Evolutionary conservation across 1,139 yeast genomes (phyloP).

Genomic region (Casaregolazyma lundiana): DNA sequence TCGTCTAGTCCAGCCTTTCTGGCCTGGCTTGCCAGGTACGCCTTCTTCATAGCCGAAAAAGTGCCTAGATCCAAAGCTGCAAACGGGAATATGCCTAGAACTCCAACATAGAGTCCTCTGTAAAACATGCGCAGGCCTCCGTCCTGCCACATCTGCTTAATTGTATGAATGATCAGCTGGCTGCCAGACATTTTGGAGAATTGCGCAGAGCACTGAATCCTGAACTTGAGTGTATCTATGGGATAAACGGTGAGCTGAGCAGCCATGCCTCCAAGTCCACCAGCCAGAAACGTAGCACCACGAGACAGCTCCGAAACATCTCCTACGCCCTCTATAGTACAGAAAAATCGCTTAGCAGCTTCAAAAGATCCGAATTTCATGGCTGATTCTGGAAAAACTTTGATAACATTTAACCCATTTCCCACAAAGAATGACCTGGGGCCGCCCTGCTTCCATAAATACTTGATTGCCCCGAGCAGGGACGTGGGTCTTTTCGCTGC

Average conservation of each 20-base stretch:
- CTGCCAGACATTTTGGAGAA: slow-evolving; percentile 48
- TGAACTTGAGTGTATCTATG: slow-evolving; percentile 87
- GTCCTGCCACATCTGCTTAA: slow-evolving; percentile 67
- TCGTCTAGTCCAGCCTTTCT: slow-evolving; percentile 44
- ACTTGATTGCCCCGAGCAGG: slow-evolving; percentile 59
- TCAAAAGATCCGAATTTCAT: slow-evolving; percentile 97
- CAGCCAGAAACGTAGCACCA: slow-evolving; percentile 78
- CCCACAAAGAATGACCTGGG: slow-evolving; percentile 85
- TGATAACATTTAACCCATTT: slow-evolving; percentile 86
- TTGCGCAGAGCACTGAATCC: slow-evolving; percentile 37
- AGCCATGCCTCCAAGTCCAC: slow-evolving; percentile 93
- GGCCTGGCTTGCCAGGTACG: slow-evolving; percentile 66
- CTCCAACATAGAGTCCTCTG: slow-evolving; percentile 82
- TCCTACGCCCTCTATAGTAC: slow-evolving; percentile 70
- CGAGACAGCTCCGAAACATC: slow-evolving; percentile 72
- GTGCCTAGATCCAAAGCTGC: slow-evolving; percentile 96
- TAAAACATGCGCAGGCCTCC: slow-evolving; percentile 80
- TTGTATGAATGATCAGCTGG: slow-evolving; percentile 58
- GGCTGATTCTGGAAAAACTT: slow-evolving; percentile 96
- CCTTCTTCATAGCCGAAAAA: slow-evolving; percentile 76
- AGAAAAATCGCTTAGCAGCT: slow-evolving; percentile 69
- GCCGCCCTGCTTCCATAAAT: slow-evolving; percentile 88
- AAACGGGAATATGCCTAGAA: slow-evolving; percentile 92
- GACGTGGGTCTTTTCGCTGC: slow-evolving; percentile 17
- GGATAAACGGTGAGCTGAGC: slow-evolving; percentile 94